Base-by-base conservation (phyloP, 2,329 filamentous ascomycete species). In the Saccharata proteae region DNA sequence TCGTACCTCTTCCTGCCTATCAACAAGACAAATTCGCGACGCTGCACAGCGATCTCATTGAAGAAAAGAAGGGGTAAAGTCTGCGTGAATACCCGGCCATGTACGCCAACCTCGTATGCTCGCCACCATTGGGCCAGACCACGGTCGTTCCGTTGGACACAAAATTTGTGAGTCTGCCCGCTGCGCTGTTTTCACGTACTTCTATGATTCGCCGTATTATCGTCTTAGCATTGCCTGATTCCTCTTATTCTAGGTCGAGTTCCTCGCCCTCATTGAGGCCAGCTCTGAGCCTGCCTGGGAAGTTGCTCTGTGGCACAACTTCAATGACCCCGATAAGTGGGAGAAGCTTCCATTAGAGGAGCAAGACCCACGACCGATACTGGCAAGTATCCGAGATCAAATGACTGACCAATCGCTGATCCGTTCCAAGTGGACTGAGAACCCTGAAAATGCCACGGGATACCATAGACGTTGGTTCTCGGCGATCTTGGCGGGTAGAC, bases 71-170 rank as follows among this genome's bases (percentile, higher is more conserved):
- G n/a, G n/a, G n/a, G n/a, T n/a, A n/a, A n/a, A n/a, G n/a, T n/a
- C n/a, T n/a, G n/a, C n/a, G n/a, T n/a, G n/a, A n/a, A n/a, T n/a
- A n/a, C n/a, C n/a, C 14, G 17, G 17, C 10, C 20, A 64, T 69
- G 54, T 68, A 67, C 47, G 65, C 69, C 14, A 61, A 64, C 38
- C 53, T 79, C 10, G 67, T 64, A 4, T 73, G 65, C 37, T 77
- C 74, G 45, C 86, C 86, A 9, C 73, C 83, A 1, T 56, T 93
- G 30, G 82, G 77, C 2, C 80, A 86, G 49, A 68, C 80, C 15
- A 85, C 82, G 2, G 64, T 71, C 29, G 47, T 81, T 13, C 54
- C 61, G 16, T 47, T 56, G 22, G 43, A 52, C 12, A 51, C 55
- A 35, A 46, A 55, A 12, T 45, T 48, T 20, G 59, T 61, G 44